A percentile compares a stretch with the other conserved stretches of the same genome.
Conservation (phyloP, 306 rosid genomes). For the cucumber (Cucumis sativus) region DNA sequence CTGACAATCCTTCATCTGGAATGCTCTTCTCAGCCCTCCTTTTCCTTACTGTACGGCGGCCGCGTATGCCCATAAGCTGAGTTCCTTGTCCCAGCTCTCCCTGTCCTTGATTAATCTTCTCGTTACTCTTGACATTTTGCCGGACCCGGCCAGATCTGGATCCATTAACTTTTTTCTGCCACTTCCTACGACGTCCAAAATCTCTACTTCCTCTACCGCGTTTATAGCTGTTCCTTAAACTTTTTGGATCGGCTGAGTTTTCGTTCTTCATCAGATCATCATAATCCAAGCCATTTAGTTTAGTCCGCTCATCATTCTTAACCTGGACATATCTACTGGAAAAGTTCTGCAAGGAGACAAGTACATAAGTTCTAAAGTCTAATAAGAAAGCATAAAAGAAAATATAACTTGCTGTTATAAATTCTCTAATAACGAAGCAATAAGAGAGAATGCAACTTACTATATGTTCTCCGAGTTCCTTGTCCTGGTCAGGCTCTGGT, state of each 20-base stretch:
- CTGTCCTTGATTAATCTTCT: constrained; percentile 31
- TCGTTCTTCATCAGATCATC: constrained; percentile 28
- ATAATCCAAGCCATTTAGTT: constrained; percentile 27
- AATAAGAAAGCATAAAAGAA: neutral
- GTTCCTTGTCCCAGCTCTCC: constrained; percentile 42
- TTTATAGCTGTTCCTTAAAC: constrained; percentile 38
- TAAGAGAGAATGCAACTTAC: constrained; percentile 30
- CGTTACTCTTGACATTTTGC: constrained; percentile 27
- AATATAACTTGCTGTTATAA: constrained; percentile 24
- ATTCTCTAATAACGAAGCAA: neutral
- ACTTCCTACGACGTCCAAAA: constrained; percentile 52
- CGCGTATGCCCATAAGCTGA: constrained; percentile 63
- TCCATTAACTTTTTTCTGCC: constrained; percentile 32
- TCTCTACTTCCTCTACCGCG: constrained; percentile 68
- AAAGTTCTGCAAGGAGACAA: constrained; percentile 34
- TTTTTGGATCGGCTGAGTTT: constrained; percentile 31
- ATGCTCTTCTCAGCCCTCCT: constrained; percentile 57
- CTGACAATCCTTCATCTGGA: constrained; percentile 43
- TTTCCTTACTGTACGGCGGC: constrained; percentile 84
- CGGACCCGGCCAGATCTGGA: constrained; percentile 33
- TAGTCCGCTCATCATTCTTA: constrained; percentile 40
- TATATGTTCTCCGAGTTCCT: constrained; percentile 29
- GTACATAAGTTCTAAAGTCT: neutral
- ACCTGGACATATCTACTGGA: constrained; percentile 44
- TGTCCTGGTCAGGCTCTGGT: constrained; percentile 39